Evolutionary conservation across 176 grass and related monocot genomes (phyloP).

Genomic region (Hyparrhenia diplandra): DNA sequence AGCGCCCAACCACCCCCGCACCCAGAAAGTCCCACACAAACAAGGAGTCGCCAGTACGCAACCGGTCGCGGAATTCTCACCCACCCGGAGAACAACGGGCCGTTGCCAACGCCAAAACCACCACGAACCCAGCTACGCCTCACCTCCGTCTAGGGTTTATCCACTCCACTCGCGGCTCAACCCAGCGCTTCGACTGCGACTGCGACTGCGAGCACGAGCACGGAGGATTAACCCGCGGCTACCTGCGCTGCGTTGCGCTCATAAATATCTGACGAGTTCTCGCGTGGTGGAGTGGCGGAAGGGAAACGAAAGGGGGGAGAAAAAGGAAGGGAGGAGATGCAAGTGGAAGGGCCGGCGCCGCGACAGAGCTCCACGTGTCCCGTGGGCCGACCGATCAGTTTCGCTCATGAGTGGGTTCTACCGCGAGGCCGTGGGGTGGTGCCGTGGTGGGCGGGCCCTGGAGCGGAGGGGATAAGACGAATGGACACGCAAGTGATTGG

Average conservation of each 20-base stretch:
- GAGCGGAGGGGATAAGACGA: conserved; percentile 9
- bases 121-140: not conserved
- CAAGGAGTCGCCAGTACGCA: not conserved
- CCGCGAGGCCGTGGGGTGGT: not conserved
- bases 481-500: not conserved
- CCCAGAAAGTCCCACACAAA: not conserved
- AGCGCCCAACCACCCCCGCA: conserved; percentile 2
- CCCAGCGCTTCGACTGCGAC: not conserved
- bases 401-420: not conserved
- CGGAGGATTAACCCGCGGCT: not conserved
- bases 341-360: conserved; percentile 11
- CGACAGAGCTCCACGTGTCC: conserved; percentile 39
- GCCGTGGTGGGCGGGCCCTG: not conserved
- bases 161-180: not conserved
- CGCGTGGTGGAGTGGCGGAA: not conserved
- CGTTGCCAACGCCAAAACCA: not conserved
- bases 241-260: too few species aligned
- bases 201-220: not conserved
- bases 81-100: not conserved
- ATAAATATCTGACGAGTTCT: conserved; percentile 34
- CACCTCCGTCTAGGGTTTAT: not conserved
- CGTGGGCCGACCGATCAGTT: not conserved
- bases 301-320: not conserved
- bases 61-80: conserved; percentile 27
- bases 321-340: not conserved